Conservation (phyloP, 768 basidiomycete species). For the Phanerodontia chrysosporium region DNA sequence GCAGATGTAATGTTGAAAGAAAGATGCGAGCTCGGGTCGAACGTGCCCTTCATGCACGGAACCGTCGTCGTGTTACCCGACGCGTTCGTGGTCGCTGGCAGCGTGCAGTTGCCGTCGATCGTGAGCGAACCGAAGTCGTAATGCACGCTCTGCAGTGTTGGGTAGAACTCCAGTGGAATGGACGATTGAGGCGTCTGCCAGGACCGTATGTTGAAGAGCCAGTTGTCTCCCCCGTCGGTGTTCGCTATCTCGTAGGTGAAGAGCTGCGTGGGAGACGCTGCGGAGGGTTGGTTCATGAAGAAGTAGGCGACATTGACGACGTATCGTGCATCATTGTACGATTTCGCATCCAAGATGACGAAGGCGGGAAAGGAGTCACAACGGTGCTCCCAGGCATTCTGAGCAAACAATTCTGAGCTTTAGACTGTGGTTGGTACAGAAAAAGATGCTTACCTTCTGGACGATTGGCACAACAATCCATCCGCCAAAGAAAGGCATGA, state of each 20-base stretch:
- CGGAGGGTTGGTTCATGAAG: constrained; percentile 1
- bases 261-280: background rate
- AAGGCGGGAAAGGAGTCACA: constrained; percentile 16
- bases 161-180: constrained; percentile 11
- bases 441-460: constrained; percentile 1
- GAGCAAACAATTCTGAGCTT: background rate
- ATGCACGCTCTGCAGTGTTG: constrained; percentile 8
- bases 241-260: constrained; percentile 14
- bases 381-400: constrained; percentile 13
- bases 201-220: constrained; percentile 11
- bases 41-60: constrained; percentile 13
- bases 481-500: constrained; percentile 15
- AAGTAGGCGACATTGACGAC: constrained; percentile 14
- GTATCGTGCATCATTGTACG: constrained; percentile 8
- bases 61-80: background rate
- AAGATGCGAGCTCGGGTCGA: constrained; percentile 3
- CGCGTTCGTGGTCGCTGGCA: background rate
- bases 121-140: constrained; percentile 12
- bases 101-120: constrained; percentile 13
- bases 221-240: constrained; percentile 6
- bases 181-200: constrained; percentile 5
- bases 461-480: constrained; percentile 13
- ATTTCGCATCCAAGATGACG: constrained; percentile 12
- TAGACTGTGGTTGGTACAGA: no score
- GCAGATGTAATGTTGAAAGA: constrained; percentile 14